These are phyloP conservation scores for Agapanthus africanus DNA, from an alignment of 106 monocot species.

Conservation along the genomic window DNA sequence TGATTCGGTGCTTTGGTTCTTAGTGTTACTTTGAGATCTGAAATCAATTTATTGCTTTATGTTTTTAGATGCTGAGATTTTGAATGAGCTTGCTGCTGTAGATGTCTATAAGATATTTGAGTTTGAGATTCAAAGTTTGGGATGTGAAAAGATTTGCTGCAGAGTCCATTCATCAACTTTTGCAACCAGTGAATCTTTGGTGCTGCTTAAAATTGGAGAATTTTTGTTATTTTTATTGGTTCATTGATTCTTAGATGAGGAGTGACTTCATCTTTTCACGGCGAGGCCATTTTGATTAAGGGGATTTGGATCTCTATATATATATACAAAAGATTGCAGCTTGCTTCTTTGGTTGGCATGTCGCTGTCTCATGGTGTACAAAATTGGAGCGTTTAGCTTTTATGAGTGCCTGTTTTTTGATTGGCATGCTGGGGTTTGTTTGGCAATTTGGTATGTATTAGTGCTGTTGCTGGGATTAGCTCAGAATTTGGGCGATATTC, in stretches of 20 bases:
- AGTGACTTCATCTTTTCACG: background rate
- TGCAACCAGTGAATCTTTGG: background rate
- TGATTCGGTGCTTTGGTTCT: background rate
- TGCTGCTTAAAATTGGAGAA: background rate
- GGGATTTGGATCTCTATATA: background rate
- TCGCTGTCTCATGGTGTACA: background rate
- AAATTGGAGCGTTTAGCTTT: slow-evolving; percentile 1
- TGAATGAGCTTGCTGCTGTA: background rate
- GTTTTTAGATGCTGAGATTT: background rate
- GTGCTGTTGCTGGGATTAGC: background rate
- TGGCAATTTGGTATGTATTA: background rate
- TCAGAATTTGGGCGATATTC: no score
- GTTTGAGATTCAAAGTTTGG: slow-evolving; percentile 2
- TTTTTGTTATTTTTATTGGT: background rate
- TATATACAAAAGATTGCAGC: slow-evolving; percentile 3
- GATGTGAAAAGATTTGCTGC: no score
- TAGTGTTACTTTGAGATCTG: background rate
- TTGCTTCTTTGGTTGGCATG: background rate
- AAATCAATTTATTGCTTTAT: background rate
- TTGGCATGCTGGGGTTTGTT: background rate
- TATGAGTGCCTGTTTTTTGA: background rate
- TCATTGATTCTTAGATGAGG: background rate
- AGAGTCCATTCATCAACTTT: background rate
- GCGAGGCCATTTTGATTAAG: background rate
- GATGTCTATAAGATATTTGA: background rate